Conservation (phyloP, 345 rosid species). For the Moricandia moricandioides region DNA sequence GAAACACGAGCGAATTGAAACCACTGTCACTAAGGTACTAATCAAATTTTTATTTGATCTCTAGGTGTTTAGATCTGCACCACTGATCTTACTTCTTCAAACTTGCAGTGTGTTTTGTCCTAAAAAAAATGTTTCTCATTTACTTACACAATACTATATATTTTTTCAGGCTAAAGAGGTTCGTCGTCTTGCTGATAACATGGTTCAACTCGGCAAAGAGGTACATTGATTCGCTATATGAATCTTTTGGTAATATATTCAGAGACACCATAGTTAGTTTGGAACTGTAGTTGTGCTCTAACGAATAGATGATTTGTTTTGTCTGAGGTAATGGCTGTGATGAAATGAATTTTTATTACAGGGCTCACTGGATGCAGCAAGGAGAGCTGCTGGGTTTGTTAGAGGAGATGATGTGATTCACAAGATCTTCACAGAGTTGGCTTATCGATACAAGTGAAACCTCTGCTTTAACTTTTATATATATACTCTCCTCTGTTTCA, state of each 20-base stretch:
- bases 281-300: too few relatives aligned
- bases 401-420: slow-evolving; percentile 91
- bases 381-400: slow-evolving; percentile 86
- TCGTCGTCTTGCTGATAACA: slow-evolving; percentile 82
- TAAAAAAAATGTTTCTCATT: neutral
- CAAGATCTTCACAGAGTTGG: slow-evolving; percentile 83
- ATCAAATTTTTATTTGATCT: neutral
- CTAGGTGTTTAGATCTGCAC: slow-evolving; percentile 32
- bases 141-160: neutral
- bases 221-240: slow-evolving; percentile 29
- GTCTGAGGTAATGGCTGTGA: neutral
- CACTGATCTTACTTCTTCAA: neutral
- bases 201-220: slow-evolving; percentile 96
- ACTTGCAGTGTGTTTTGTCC: neutral
- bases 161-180: slow-evolving; percentile 84
- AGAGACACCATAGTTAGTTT: neutral
- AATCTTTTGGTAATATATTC: neutral
- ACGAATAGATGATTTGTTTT: neutral
- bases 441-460: slow-evolving; percentile 80
- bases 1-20: slow-evolving; percentile 89
- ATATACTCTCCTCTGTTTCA: too few relatives aligned
- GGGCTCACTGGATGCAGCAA: slow-evolving; percentile 84
- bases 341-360: slow-evolving; percentile 28
- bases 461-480: too few relatives aligned
- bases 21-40: slow-evolving; percentile 84